Conservation (phyloP, 352 stramenopile species). For the Phytophthora palmivora region DNA sequence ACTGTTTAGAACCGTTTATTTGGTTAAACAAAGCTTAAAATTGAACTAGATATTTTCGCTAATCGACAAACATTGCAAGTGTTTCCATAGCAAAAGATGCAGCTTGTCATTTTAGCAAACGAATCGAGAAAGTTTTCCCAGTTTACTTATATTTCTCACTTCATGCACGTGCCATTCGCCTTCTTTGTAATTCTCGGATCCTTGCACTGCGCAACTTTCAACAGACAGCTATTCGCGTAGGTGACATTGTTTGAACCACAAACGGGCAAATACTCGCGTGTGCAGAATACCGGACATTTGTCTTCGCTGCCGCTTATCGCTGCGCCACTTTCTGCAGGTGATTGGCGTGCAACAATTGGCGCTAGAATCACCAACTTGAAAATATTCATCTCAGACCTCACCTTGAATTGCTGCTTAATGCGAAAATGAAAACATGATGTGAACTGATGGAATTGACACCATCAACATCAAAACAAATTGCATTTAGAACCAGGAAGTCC, state of each 20-base stretch:
- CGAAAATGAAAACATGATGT: too few species aligned
- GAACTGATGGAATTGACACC: too few species aligned
- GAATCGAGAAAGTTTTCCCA: too few species aligned
- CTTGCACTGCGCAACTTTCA: slow-evolving; percentile 13
- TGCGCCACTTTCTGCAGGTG: not conserved
- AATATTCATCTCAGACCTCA: not conserved
- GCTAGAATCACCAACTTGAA: not conserved
- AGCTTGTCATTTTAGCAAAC: too few species aligned
- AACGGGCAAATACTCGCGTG: slow-evolving; percentile 18
- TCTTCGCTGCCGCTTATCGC: not conserved
- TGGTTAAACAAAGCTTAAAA: too few species aligned
- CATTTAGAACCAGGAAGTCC: too few species aligned
- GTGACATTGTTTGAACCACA: slow-evolving; percentile 39
- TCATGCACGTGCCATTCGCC: not conserved
- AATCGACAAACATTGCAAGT: not conserved
- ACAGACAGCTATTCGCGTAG: slow-evolving; percentile 35
- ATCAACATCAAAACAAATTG: too few species aligned
- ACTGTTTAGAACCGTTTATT: not conserved
- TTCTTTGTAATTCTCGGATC: slow-evolving; percentile 3
- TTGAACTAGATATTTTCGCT: not conserved
- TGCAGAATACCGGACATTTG: slow-evolving; percentile 10
- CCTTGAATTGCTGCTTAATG: not conserved
- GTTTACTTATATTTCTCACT: not conserved
- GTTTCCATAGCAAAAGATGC: too few species aligned
- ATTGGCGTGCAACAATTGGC: not conserved